Evolutionary conservation across 129 eudicot species (phyloP).

Genomic region (Oenanthe sinensis): DNA sequence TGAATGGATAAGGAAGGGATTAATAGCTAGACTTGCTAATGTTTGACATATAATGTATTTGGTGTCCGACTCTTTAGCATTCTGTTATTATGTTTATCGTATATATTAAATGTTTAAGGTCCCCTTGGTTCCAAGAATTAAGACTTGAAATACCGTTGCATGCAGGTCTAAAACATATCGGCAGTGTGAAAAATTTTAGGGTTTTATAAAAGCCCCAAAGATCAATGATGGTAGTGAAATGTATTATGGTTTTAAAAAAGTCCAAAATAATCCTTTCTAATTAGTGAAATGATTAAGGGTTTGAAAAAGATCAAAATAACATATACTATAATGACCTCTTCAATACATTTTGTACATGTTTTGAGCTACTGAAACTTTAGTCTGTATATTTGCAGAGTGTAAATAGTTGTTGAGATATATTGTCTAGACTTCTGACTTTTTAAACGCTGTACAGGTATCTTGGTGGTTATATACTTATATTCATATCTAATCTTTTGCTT

Average conservation of each 20-base stretch:
- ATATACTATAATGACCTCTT: background rate
- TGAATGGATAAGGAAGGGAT: background rate
- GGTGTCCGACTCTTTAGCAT: background rate
- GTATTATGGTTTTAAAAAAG: too few species aligned
- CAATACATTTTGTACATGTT: background rate
- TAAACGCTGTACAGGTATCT: background rate
- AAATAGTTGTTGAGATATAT: background rate
- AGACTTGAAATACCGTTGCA: background rate
- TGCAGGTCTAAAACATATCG: background rate
- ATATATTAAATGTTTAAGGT: background rate
- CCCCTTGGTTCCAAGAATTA: background rate
- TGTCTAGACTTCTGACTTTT: background rate
- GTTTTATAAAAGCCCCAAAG: too few species aligned
- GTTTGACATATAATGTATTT: background rate
- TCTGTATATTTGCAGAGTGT: background rate
- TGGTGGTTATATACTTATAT: background rate
- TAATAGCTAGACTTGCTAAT: background rate
- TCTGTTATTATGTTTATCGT: background rate
- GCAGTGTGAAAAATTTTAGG: too few species aligned
- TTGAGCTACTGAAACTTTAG: background rate
- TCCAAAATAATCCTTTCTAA: too few species aligned
- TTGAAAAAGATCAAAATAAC: background rate
- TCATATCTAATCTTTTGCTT: background rate
- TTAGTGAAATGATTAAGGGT: background rate
- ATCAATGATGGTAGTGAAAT: background rate